Base-by-base conservation (phyloP, 495 filamentous ascomycete genomes). In the Daldinia concentrica region DNA sequence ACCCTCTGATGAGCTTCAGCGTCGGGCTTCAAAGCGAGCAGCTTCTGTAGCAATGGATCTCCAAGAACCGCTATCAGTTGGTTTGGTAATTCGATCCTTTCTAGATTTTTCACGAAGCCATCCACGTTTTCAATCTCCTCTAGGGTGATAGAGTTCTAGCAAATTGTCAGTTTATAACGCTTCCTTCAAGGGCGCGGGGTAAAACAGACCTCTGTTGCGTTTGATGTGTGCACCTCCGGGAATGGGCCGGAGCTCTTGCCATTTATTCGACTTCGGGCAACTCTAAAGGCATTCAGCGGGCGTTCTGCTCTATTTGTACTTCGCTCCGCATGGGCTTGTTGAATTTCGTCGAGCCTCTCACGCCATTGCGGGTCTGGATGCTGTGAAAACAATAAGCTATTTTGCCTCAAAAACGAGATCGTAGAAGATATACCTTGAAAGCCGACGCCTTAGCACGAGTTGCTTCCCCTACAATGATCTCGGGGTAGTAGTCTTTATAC, bases 401-500 rank as follows among this genome's bases (percentile, higher is more conserved):
- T 62, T 29, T 1, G 7, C 2, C 22, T 57, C 17, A 19, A 2
- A 17, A 50, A 37, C 6, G 26, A 15, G 8, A 32, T 1, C 1
- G 0, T 11, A 32, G 1, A 12, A n/a, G n/a, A 56, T 62, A 58
- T 77, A 84, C 86, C 71, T 85, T 89, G 74, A 90, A 90, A 24
- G 86, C 75, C 17, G 86, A 83, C 22, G 86, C 84, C 62, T 82
- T 83, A 11, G 82, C 85, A 64, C 81, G 81, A 22, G 83, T 84
- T 15, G 84, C 78, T 74, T 89, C 88, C 36, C 89, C 91, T n/a
- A 94, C 81, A 64, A 96, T 91, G 55, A 96, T 90, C 78, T 96
- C 93, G 6, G 94, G 93, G 74, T 93, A 95, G 74, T 95, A 95
- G 75, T 93, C 92, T 73, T 95, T 95, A 81, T 90, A 97, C 7